phyloP scores from a whole-genome alignment of 2,329 filamentous ascomycete genomes.

The Paecilomyces sp. region DNA sequence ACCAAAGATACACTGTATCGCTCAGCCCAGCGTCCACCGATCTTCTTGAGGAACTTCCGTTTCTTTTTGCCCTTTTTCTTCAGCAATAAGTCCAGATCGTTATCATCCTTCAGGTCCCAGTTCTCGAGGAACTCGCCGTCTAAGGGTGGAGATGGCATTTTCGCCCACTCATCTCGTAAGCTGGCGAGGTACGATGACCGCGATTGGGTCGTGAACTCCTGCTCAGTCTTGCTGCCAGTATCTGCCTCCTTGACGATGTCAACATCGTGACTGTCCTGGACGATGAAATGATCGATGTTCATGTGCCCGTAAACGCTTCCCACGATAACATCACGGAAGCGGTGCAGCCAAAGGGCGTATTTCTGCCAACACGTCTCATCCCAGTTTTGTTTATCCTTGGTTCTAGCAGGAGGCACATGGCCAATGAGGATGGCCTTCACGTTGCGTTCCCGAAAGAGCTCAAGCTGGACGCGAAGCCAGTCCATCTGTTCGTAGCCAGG shows the following conservation, averaged over 20 bases:
- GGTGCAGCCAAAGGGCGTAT: slow-evolving; percentile 81
- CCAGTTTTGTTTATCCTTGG: slow-evolving; percentile 79
- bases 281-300: slow-evolving; percentile 96
- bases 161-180: slow-evolving; percentile 69
- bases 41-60: slow-evolving; percentile 53
- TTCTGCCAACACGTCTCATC: slow-evolving; percentile 98
- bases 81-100: slow-evolving; percentile 11
- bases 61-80: slow-evolving; percentile 25
- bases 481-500: slow-evolving; percentile 94
- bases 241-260: slow-evolving; percentile 44
- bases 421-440: slow-evolving; percentile 95
- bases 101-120: slow-evolving; percentile 12
- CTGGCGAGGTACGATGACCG: slow-evolving; percentile 74
- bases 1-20: slow-evolving; percentile 76
- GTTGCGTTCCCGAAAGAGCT: slow-evolving; percentile 70
- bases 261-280: slow-evolving; percentile 78
- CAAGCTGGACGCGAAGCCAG: slow-evolving; percentile 85
- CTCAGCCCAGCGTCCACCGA: slow-evolving; percentile 77
- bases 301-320: slow-evolving; percentile 83
- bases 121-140: slow-evolving; percentile 5
- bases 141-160: slow-evolving; percentile 54
- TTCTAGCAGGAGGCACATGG: slow-evolving; percentile 86
- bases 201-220: slow-evolving; percentile 57
- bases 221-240: slow-evolving; percentile 16
- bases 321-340: slow-evolving; percentile 85